A percentile compares a stretch with the other conserved stretches of the same genome.
phyloP scores from a whole-genome alignment of 495 filamentous ascomycete species.

The Hypoxylon perforatum region DNA sequence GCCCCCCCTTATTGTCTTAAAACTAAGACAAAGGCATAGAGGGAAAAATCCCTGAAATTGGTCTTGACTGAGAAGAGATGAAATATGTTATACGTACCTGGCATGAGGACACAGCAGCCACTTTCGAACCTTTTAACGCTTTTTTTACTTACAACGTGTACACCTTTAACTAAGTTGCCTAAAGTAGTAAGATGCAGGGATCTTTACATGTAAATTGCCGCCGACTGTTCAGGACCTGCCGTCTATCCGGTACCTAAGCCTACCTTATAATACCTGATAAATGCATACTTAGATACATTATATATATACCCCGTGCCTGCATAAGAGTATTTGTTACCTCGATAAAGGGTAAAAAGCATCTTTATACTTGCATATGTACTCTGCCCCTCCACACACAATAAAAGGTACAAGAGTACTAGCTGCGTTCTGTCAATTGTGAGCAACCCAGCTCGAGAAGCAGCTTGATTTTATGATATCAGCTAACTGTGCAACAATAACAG shows the following conservation, averaged over 20 bases:
- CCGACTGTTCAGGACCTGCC: constrained; percentile 4
- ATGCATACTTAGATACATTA: neutral
- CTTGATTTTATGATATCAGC: too few species aligned
- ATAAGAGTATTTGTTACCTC: too few species aligned
- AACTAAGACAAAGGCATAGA: constrained; percentile 14
- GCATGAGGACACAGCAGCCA: constrained; percentile 25
- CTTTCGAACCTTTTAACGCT: too few species aligned
- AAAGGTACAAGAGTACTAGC: too few species aligned
- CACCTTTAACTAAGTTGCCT: neutral
- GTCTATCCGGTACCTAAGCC: constrained; percentile 19
- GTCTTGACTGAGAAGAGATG: neutral
- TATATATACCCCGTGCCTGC: neutral
- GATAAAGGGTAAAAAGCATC: too few species aligned
- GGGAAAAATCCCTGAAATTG: neutral
- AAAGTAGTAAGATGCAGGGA: constrained; percentile 12
- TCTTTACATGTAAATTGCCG: constrained; percentile 5
- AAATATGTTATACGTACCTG: too few species aligned
- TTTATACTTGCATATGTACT: too few species aligned
- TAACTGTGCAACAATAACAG: too few species aligned
- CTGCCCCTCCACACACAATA: too few species aligned
- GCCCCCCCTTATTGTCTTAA: constrained; percentile 10
- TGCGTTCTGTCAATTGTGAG: too few species aligned
- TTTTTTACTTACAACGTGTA: constrained; percentile 17
- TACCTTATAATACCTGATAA: neutral
- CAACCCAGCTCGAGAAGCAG: too few species aligned